Conservation (phyloP, 2,329 filamentous ascomycete species). For the Clathrospora elynae region DNA sequence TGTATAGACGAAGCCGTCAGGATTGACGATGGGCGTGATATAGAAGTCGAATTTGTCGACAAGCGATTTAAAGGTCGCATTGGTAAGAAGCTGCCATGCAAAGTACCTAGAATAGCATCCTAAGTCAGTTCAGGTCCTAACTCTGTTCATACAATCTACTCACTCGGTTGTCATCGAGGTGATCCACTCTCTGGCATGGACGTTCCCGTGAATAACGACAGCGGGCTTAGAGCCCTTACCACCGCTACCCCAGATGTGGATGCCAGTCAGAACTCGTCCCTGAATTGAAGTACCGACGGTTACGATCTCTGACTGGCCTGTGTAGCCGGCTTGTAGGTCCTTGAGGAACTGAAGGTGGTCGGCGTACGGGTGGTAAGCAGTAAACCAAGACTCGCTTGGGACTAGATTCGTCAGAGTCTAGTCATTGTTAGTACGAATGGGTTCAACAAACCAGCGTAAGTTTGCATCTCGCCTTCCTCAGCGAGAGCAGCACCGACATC, state of each 20-base stretch:
- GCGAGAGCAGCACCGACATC: slow-evolving; percentile 43
- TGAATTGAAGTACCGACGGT: slow-evolving; percentile 42
- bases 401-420: slow-evolving; percentile 23
- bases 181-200: slow-evolving; percentile 47
- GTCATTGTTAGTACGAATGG: background rate
- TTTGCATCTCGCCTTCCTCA: slow-evolving; percentile 37
- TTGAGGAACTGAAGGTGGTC: slow-evolving; percentile 43
- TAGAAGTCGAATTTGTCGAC: slow-evolving; percentile 48
- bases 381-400: slow-evolving; percentile 45
- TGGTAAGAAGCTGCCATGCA: slow-evolving; percentile 45
- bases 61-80: slow-evolving; percentile 39
- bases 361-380: slow-evolving; percentile 44
- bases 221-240: slow-evolving; percentile 47
- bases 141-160: background rate
- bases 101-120: slow-evolving; percentile 26
- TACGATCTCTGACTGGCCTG: slow-evolving; percentile 42
- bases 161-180: slow-evolving; percentile 39
- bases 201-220: slow-evolving; percentile 43
- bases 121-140: background rate
- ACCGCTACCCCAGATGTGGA: slow-evolving; percentile 47
- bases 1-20: slow-evolving; percentile 45
- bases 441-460: slow-evolving; percentile 33
- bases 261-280: slow-evolving; percentile 42
- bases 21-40: slow-evolving; percentile 33
- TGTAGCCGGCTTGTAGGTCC: slow-evolving; percentile 42